Conservation (phyloP, 2,329 filamentous ascomycete genomes). For the Pleomassaria siparia region DNA sequence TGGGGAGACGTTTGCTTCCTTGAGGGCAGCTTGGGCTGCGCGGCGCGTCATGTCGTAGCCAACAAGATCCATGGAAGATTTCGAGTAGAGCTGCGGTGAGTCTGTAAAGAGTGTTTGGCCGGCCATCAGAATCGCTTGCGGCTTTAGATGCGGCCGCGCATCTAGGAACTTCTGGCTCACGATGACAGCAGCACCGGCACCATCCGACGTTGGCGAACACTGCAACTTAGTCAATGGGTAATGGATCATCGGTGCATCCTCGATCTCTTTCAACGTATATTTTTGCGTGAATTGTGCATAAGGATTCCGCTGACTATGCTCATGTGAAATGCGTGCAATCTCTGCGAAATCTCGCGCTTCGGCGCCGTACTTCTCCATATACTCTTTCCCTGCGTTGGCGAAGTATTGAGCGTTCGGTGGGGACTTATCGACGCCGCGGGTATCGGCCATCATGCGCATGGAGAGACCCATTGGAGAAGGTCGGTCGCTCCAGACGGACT, state of each 20-base stretch:
- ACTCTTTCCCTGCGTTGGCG: conserved; percentile 88
- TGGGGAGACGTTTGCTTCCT: conserved; percentile 68
- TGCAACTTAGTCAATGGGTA: conserved; percentile 90
- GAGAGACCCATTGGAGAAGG: conserved; percentile 75
- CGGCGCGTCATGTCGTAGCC: conserved; percentile 81
- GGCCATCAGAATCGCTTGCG: conserved; percentile 80
- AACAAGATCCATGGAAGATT: conserved; percentile 81
- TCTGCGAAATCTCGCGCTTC: conserved; percentile 85
- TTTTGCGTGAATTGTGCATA: conserved; percentile 94
- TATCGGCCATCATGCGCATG: conserved; percentile 77
- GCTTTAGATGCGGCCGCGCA: conserved; percentile 74
- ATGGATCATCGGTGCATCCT: conserved; percentile 74
- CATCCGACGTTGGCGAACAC: conserved; percentile 93
- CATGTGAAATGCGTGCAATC: conserved; percentile 88
- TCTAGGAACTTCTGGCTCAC: conserved; percentile 88
- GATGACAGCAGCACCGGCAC: conserved; percentile 82
- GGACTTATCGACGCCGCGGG: conserved; percentile 74
- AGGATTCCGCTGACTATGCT: conserved; percentile 84
- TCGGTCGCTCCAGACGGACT: conserved; percentile 78
- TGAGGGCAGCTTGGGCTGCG: conserved; percentile 68
- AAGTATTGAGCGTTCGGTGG: conserved; percentile 91
- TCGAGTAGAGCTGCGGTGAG: conserved; percentile 73
- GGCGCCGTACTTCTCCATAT: conserved; percentile 92
- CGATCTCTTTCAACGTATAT: conserved; percentile 81
- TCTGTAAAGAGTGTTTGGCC: conserved; percentile 86